phyloP scores from a whole-genome alignment of 345 rosid species.

The Bruguiera sexangula region DNA sequence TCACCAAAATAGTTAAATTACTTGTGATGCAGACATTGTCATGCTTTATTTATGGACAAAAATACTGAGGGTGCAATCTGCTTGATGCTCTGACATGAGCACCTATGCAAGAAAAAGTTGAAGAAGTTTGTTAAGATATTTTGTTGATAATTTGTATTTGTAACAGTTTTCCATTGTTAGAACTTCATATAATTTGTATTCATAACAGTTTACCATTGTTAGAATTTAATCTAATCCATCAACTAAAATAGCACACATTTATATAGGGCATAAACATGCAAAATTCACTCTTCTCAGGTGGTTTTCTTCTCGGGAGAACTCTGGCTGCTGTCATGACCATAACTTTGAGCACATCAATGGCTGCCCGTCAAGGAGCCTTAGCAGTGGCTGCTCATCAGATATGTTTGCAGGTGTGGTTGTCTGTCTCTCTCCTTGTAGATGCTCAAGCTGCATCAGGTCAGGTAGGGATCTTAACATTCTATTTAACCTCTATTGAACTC shows the following conservation, averaged over 20 bases:
- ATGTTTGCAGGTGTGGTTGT: conserved; percentile 42
- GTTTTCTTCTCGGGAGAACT: conserved; percentile 40
- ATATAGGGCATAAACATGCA: no score
- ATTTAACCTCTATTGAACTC: neutral
- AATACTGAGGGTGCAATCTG: no score
- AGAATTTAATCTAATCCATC: neutral
- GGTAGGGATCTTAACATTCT: conserved; percentile 13
- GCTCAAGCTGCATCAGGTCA: conserved; percentile 42
- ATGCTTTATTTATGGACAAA: no score
- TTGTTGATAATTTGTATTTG: neutral
- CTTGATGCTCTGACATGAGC: no score
- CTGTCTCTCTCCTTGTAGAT: conserved; percentile 39
- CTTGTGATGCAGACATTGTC: no score
- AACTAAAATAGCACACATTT: no score
- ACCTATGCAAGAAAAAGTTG: no score
- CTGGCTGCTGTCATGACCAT: conserved; percentile 36
- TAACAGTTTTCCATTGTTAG: neutral
- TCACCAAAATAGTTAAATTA: no score
- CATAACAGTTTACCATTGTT: neutral
- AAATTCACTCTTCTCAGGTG: conserved; percentile 16
- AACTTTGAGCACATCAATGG: conserved; percentile 41
- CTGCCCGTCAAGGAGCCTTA: conserved; percentile 39
- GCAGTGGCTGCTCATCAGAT: conserved; percentile 44
- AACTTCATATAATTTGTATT: neutral
- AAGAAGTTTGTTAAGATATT: neutral